These are phyloP conservation scores for Alloteropsis angusta DNA, from an alignment of 202 grass and related monocot genomes.

Conservation along the genomic window DNA sequence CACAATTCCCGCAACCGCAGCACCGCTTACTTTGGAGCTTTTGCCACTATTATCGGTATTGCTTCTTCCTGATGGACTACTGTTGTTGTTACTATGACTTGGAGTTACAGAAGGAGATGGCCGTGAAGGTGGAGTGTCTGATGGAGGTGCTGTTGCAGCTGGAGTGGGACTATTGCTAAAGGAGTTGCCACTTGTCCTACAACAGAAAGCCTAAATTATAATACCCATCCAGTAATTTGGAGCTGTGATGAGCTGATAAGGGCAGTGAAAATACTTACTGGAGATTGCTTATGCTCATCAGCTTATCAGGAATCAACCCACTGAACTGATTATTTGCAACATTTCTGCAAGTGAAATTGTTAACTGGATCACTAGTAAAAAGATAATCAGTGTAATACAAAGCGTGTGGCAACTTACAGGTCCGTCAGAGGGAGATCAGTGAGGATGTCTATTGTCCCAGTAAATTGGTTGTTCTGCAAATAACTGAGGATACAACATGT, in stretches of 20 bases:
- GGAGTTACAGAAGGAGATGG: constrained; percentile 25
- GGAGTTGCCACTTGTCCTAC: constrained; percentile 62
- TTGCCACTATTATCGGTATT: constrained; percentile 1
- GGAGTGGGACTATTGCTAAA: constrained; percentile 46
- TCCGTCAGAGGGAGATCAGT: constrained; percentile 58
- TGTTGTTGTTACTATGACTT: constrained; percentile 21
- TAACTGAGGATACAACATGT: constrained; percentile 31
- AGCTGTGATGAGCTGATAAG: not conserved
- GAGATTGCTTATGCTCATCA: constrained; percentile 51
- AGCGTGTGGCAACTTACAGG: constrained; percentile 52
- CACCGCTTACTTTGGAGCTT: constrained; percentile 38
- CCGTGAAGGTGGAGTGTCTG: constrained; percentile 20
- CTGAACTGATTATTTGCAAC: constrained; percentile 79
- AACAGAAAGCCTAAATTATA: constrained; percentile 20
- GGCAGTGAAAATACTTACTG: constrained; percentile 53
- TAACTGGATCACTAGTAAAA: not conserved
- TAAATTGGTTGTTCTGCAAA: constrained; percentile 89
- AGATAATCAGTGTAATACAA: not conserved
- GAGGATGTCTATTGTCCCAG: constrained; percentile 57
- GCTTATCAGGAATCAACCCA: constrained; percentile 69
- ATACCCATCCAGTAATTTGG: not conserved
- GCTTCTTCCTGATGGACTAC: not conserved
- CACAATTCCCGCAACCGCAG: constrained; percentile 49
- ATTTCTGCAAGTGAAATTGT: constrained; percentile 40
- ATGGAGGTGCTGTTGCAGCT: constrained; percentile 30